Conservation (phyloP, 371 early-diverging fungal species). For the Mortierella sp. region DNA sequence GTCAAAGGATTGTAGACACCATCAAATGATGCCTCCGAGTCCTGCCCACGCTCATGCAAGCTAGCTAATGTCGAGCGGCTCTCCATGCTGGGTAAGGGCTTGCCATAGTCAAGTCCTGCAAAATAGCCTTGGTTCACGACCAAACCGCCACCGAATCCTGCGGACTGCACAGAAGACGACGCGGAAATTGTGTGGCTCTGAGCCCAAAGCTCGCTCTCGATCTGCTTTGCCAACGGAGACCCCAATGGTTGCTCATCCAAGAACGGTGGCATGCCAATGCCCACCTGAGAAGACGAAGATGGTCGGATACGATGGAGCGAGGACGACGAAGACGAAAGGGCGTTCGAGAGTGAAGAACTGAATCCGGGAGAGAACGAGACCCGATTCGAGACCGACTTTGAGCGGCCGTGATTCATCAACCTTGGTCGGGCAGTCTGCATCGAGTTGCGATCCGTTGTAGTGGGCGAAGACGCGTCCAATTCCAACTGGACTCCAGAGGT, state of each 20-base stretch:
- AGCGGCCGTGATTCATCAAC: conserved; percentile 47
- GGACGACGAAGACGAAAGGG: conserved; percentile 28
- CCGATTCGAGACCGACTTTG: conserved; percentile 51
- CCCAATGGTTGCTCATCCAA: conserved; percentile 32
- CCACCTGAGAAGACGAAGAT: conserved; percentile 19
- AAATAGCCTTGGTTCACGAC: conserved; percentile 1
- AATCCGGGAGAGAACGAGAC: conserved; percentile 53
- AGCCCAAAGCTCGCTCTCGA: conserved; percentile 27
- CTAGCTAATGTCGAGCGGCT: conserved; percentile 26
- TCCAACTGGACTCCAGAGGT: neutral
- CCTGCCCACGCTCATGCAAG: conserved; percentile 18
- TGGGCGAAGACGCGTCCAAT: neutral
- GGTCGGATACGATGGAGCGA: conserved; percentile 26
- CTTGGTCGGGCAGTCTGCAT: conserved; percentile 27
- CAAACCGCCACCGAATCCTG: neutral
- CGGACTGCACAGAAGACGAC: neutral
- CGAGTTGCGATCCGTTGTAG: conserved; percentile 14
- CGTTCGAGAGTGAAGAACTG: conserved; percentile 21
- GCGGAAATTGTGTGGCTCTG: conserved; percentile 16
- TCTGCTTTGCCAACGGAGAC: conserved; percentile 46
- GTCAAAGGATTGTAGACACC: neutral
- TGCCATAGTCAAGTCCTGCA: conserved; percentile 1
- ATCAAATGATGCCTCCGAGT: neutral
- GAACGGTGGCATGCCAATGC: conserved; percentile 18
- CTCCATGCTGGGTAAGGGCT: conserved; percentile 14